These are phyloP conservation scores for Backusella luteola DNA, from an alignment of 192 early-diverging fungal species.

Conservation along the genomic window DNA sequence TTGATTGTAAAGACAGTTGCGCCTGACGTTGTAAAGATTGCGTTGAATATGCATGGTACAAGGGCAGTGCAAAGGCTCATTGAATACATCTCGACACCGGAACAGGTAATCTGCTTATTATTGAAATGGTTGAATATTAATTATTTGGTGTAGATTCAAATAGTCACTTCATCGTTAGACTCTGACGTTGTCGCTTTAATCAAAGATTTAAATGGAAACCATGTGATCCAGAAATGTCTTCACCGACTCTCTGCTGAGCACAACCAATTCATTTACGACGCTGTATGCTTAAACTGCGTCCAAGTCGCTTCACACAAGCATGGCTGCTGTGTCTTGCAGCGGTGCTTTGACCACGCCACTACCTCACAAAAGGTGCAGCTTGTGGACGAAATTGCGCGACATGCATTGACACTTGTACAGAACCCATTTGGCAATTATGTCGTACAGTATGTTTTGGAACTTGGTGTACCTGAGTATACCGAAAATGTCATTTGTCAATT, in stretches of 20 bases:
- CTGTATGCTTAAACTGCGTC: slow-evolving; percentile 70
- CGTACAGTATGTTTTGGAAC: slow-evolving; percentile 87
- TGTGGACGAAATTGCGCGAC: slow-evolving; percentile 68
- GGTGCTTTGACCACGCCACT: slow-evolving; percentile 84
- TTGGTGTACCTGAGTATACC: slow-evolving; percentile 62
- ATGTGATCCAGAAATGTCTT: slow-evolving; percentile 91
- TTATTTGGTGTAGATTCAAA: slow-evolving; percentile 47
- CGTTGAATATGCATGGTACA: slow-evolving; percentile 89
- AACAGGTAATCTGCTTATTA: slow-evolving; percentile 38
- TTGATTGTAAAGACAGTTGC: slow-evolving; percentile 71
- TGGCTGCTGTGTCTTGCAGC: slow-evolving; percentile 88
- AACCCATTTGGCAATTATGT: slow-evolving; percentile 95
- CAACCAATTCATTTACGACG: slow-evolving; percentile 88
- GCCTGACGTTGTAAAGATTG: slow-evolving; percentile 72
- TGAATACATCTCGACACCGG: slow-evolving; percentile 63
- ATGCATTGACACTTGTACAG: slow-evolving; percentile 76
- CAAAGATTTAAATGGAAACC: slow-evolving; percentile 90
- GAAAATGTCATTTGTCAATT: slow-evolving; percentile 72
- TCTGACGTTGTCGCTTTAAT: slow-evolving; percentile 74
- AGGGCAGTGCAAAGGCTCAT: slow-evolving; percentile 89
- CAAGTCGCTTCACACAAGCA: slow-evolving; percentile 88
- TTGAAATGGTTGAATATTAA: too few species aligned
- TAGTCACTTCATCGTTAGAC: slow-evolving; percentile 64
- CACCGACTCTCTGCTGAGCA: slow-evolving; percentile 66
- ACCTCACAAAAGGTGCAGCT: slow-evolving; percentile 69